These are phyloP conservation scores for Uronychia binucleata DNA, from an alignment of 73 alveolate genomes.

Conservation along the genomic window DNA sequence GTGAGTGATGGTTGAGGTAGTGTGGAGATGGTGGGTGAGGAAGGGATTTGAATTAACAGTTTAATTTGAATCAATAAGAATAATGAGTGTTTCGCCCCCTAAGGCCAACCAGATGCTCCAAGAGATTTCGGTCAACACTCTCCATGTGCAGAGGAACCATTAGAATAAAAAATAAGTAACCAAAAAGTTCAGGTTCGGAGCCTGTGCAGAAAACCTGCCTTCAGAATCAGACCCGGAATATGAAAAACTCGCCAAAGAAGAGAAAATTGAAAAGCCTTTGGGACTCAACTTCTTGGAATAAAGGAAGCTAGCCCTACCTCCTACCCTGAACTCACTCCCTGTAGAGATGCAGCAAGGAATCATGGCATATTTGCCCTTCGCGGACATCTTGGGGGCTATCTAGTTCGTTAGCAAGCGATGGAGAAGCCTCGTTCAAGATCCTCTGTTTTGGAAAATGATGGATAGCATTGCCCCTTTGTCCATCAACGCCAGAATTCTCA, in stretches of 20 bases:
- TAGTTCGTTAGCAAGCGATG: conserved; percentile 24
- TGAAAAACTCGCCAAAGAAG: neutral
- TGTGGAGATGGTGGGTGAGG: too few relatives aligned
- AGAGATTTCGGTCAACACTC: conserved; percentile 24
- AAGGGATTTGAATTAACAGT: neutral
- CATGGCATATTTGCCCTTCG: conserved; percentile 8
- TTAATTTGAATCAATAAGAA: too few relatives aligned
- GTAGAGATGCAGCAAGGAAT: conserved; percentile 13
- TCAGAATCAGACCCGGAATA: neutral
- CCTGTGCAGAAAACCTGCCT: neutral
- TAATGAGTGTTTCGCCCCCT: neutral
- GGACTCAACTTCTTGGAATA: neutral
- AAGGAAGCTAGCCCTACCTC: neutral
- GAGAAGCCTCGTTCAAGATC: conserved; percentile 26
- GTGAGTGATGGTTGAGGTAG: too few relatives aligned
- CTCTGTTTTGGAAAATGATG: conserved; percentile 40
- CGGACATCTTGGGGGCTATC: conserved; percentile 14
- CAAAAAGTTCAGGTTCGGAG: neutral
- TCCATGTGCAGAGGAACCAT: neutral
- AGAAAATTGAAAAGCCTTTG: neutral
- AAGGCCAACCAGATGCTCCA: conserved; percentile 1
- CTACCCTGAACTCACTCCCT: conserved; percentile 3
- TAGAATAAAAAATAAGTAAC: neutral
- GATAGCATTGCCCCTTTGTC: conserved; percentile 17
- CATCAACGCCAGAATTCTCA: conserved; percentile 24